phyloP scores from a whole-genome alignment of 208 protist species.

The Leishmania tarentolae region DNA sequence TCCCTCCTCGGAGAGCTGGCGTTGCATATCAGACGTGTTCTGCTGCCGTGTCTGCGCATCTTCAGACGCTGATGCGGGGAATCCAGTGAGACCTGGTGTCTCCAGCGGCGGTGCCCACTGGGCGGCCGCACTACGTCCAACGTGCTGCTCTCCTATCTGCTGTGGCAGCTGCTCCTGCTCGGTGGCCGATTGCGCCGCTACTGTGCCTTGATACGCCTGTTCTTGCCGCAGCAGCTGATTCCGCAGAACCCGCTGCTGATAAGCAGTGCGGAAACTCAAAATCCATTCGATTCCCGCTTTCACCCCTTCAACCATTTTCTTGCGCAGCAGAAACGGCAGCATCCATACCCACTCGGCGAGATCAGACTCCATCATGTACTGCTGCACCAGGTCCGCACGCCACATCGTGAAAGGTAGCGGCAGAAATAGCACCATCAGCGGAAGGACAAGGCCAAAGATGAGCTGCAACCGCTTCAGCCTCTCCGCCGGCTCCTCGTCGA shows the following conservation, averaged over 20 bases:
- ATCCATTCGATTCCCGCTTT: conserved; percentile 16
- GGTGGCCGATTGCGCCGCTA: neutral
- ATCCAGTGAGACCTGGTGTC: neutral
- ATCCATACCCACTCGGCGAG: conserved; percentile 58
- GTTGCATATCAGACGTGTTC: neutral
- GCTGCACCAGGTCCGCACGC: conserved; percentile 44
- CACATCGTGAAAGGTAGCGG: conserved; percentile 53
- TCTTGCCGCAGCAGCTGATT: conserved; percentile 29
- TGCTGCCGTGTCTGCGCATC: neutral
- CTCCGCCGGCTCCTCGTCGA: conserved; percentile 35
- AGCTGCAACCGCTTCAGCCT: conserved; percentile 28
- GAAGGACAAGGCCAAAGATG: conserved; percentile 53
- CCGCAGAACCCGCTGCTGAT: conserved; percentile 14
- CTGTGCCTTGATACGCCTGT: conserved; percentile 7
- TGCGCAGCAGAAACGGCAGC: conserved; percentile 39
- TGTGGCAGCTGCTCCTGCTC: conserved; percentile 4
- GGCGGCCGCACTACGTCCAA: neutral
- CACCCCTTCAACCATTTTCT: conserved; percentile 24
- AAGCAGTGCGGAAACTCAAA: conserved; percentile 17
- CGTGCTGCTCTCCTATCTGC: neutral
- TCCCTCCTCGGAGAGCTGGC: neutral
- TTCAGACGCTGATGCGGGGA: neutral
- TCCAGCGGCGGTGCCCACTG: neutral
- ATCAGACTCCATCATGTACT: conserved; percentile 53
- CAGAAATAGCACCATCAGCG: conserved; percentile 56